Base-by-base conservation (phyloP, 257 asterid species). In the Salvia splendens region DNA sequence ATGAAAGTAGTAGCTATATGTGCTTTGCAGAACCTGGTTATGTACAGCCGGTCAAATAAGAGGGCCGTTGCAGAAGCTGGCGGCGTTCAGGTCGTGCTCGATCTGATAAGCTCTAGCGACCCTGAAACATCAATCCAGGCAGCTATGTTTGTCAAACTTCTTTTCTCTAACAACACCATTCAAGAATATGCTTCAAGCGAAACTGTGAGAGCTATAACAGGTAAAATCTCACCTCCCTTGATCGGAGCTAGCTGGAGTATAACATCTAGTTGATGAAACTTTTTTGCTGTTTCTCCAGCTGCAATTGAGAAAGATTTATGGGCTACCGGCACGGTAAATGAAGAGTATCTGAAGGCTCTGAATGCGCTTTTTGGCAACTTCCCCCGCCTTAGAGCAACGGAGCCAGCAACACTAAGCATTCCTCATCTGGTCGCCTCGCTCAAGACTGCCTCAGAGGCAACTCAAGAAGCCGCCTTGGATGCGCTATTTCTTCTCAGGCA, bases 11-110 rank as follows among this genome's bases (percentile, higher is more conserved):
- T 94, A 6, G 94, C 99, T 52, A 85, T 94, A 79, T 94, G 99
- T 73, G 88, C 99, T 65, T 74, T 94, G 63, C 99, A 94, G 85
- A 94, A 94, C 77, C 95, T 94, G 47, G 99, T 91, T 24, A 90
- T 90, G 96, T 80, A 94, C 83, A 91, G 97, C 77, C 78, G 97
- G 75, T 94, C 90, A 62, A 94, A 94, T 74, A 90, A 87, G 76
- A 84, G 99, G 83, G 99, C 99, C 1, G 99, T 94, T 75, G 99
- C 99, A n/a, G 99, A 94, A 85, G 99, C 97, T 63, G 99, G 99
- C 64, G 99, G 99, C 10, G 97, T 94, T 61, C 99, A 94, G 87
- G 97, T 88, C 71, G 97, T 94, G 77, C 89, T 91, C 10, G 97
- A 91, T 79, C 86, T 94, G 64, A 94, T 94, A 60, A 88, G 99